phyloP scores from a whole-genome alignment of 805 yeast species.

The Ogataea paradorogensis region DNA sequence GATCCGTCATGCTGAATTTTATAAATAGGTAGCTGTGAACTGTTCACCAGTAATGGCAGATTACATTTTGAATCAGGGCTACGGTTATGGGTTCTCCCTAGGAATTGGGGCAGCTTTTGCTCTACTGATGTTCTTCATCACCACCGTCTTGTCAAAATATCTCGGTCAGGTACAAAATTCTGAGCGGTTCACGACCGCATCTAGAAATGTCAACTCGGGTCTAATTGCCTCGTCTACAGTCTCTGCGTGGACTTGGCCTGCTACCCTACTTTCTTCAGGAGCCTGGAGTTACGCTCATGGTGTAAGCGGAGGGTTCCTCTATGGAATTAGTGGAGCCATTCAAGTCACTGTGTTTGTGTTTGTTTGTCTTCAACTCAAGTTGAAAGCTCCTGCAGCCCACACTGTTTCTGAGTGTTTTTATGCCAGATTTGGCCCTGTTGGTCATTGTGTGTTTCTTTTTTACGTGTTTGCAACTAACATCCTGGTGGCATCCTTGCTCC shows the following conservation, averaged over 20 bases:
- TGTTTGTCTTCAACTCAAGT: conserved; percentile 29
- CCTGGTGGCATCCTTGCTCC: conserved; percentile 29
- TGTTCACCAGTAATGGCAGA: not conserved
- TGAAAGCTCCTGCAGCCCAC: conserved; percentile 28
- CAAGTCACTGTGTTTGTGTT: conserved; percentile 30
- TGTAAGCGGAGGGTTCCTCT: conserved; percentile 27
- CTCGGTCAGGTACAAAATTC: conserved; percentile 20
- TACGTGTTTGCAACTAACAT: conserved; percentile 21
- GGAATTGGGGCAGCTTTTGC: conserved; percentile 35
- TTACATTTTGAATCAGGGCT: conserved; percentile 4
- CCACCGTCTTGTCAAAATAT: conserved; percentile 19
- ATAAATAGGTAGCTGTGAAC: not conserved
- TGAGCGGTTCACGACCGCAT: conserved; percentile 27
- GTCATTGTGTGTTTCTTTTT: conserved; percentile 12
- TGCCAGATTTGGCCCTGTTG: conserved; percentile 30
- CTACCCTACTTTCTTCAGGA: conserved; percentile 27
- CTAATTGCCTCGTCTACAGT: conserved; percentile 23
- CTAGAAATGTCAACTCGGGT: conserved; percentile 17
- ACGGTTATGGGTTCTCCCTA: conserved; percentile 34
- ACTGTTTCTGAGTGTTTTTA: conserved; percentile 32
- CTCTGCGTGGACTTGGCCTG: conserved; percentile 32
- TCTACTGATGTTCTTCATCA: conserved; percentile 25
- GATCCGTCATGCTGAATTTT: not conserved
- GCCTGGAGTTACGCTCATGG: conserved; percentile 27
- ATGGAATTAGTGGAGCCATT: conserved; percentile 28